Evolutionary conservation across 345 rosid species (phyloP).

Genomic region (Brassica napus): Da-Ae NC_063446.1:29407501-29408000

Average conservation of each 20-base stretch:
- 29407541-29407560: not conserved
- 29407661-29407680: conserved; percentile 30
- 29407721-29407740: conserved; percentile 70
- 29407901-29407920: conserved; percentile 82
- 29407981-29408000: not conserved
- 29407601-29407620: not conserved
- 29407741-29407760: conserved; percentile 97
- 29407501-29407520: conserved; percentile 50
- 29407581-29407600: not conserved
- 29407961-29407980: conserved; percentile 34
- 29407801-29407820: conserved; percentile 60
- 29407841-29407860: not conserved
- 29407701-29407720: conserved; percentile 54
- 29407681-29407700: conserved; percentile 32
- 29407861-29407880: conserved; percentile 11
- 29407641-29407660: not conserved
- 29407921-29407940: conserved; percentile 93
- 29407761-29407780: conserved; percentile 98
- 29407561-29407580: not conserved
- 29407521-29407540: conserved; percentile 30
- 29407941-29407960: conserved; percentile 89
- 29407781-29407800: conserved; percentile 72
- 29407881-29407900: conserved; percentile 6
- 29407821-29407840: conserved; percentile 7
- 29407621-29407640: not conserved